Base-by-base conservation (phyloP, 2,329 filamentous ascomycete species). In the Akanthomyces uredinophilus region DNA sequence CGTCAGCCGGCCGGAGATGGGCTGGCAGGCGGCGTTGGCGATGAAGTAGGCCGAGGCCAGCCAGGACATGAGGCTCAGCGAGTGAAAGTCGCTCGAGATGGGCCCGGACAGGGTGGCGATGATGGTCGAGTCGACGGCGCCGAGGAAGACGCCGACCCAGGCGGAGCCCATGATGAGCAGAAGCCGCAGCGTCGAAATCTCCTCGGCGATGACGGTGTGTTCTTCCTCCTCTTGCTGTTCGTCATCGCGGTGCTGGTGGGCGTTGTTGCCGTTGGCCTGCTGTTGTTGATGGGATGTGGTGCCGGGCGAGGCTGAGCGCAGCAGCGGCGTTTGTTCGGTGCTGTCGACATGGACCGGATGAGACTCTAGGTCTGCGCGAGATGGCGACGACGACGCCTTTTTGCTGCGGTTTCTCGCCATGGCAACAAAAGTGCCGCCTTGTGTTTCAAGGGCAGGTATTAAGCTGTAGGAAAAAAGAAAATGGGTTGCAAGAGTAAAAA, bases 31-130 rank as follows among this genome's bases (percentile, higher is more conserved):
- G 2, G 92, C 90, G 73, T 94, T 96, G 67, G 92, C 89, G 69
- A 96, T 92, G 32, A 96, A 83, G 72, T 96, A 96, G 22, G 91
- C 88, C 0, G 91, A 90, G 0, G 91, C 92, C 8, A 96, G 86
- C 92, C 92, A 96, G 1, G 91, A 93, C 50, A 96, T 81, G 4
- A 95, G 80, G 22, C 87, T 89, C 32, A 96, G 84, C 1, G 91
- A 96, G 63, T 87, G 81, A 75, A 96, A 96, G 49, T 89, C 88
- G 71, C 87, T 90, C 27, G 90, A 90, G 65, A 97, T 96, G 8
- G 92, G 91, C 0, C 85, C 90, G 0, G 90, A 88, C 1, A 96
- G 82, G 0, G 92, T 96, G 10, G 92, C 92, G 67, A 96, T 91
- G 65, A 96, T 88, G 53, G 91, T 95, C 1, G 84, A 85, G 75